Evolutionary conservation across 345 rosid genomes (phyloP).

Genomic region (Euphorbia pulcherrima): DNA sequence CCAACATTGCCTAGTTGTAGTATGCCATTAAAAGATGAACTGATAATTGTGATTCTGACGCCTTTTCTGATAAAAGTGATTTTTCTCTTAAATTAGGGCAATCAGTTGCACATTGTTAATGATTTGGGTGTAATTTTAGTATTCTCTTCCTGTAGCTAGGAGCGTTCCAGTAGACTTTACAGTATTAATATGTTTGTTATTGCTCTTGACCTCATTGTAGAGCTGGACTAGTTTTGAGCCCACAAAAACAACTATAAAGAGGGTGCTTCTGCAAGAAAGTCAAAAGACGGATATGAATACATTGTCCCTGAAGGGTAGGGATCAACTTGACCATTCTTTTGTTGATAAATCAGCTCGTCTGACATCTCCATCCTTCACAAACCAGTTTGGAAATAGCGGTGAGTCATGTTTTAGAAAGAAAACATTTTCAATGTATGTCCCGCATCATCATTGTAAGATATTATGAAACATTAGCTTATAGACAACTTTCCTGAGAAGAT

Average conservation of each 20-base stretch:
- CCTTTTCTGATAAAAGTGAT: neutral
- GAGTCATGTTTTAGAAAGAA: slow-evolving; percentile 21
- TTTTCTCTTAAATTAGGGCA: neutral
- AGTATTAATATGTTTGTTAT: neutral
- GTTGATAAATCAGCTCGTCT: slow-evolving; percentile 35
- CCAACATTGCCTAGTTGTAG: no score
- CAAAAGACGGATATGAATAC: slow-evolving; percentile 40
- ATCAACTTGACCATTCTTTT: slow-evolving; percentile 24
- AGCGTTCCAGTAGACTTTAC: neutral
- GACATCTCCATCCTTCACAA: slow-evolving; percentile 34
- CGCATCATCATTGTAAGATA: slow-evolving; percentile 1
- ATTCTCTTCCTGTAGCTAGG: neutral
- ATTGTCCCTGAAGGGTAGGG: slow-evolving; percentile 41
- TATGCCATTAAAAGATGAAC: neutral
- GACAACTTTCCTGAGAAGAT: slow-evolving; percentile 8
- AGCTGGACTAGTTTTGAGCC: slow-evolving; percentile 87
- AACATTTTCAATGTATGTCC: slow-evolving; percentile 8
- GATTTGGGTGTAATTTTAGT: neutral
- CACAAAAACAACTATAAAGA: slow-evolving; percentile 81
- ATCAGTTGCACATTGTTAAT: neutral
- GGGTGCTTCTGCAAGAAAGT: slow-evolving; percentile 66
- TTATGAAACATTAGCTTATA: slow-evolving; percentile 15
- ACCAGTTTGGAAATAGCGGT: slow-evolving; percentile 48
- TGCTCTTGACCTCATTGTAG: slow-evolving; percentile 41
- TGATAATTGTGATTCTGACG: neutral